These are phyloP conservation scores for Botrytis medusae DNA, from an alignment of 2,329 filamentous ascomycete genomes.

Conservation along the genomic window DNA sequence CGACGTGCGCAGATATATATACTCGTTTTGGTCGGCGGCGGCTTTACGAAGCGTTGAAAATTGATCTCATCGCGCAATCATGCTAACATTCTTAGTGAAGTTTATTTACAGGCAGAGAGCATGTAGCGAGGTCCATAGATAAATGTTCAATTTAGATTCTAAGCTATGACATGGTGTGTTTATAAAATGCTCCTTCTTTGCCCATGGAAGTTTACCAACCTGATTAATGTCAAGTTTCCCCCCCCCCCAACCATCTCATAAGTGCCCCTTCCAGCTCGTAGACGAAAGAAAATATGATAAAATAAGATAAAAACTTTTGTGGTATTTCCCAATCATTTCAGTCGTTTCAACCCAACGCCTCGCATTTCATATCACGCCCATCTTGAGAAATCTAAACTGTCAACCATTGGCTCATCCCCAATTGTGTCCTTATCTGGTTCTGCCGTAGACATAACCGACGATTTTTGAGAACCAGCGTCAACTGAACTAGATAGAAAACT, in stretches of 20 bases:
- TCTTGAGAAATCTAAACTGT: constrained; percentile 40
- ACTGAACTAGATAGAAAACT: constrained; percentile 61
- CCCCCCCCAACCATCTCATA: background rate
- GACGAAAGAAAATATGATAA: background rate
- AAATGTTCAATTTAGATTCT: background rate
- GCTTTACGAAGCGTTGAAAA: background rate
- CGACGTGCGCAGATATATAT: background rate
- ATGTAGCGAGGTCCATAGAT: background rate
- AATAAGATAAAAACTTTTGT: constrained; percentile 30
- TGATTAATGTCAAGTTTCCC: background rate
- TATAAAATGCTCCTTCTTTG: background rate
- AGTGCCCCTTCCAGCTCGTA: background rate
- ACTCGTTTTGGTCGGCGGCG: background rate
- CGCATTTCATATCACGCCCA: constrained; percentile 36
- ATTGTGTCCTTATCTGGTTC: constrained; percentile 50
- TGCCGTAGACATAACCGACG: constrained; percentile 56
- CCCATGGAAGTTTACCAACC: background rate
- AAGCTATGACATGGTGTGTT: background rate
- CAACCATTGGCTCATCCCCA: constrained; percentile 37
- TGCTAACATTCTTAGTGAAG: background rate
- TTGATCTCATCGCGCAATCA: background rate
- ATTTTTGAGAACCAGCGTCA: constrained; percentile 58
- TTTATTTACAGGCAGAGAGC: background rate
- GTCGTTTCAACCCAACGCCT: constrained; percentile 12
- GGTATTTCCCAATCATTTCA: constrained; percentile 30